phyloP scores from a whole-genome alignment of 106 monocot species.

The Dendrobium nobile region DNA sequence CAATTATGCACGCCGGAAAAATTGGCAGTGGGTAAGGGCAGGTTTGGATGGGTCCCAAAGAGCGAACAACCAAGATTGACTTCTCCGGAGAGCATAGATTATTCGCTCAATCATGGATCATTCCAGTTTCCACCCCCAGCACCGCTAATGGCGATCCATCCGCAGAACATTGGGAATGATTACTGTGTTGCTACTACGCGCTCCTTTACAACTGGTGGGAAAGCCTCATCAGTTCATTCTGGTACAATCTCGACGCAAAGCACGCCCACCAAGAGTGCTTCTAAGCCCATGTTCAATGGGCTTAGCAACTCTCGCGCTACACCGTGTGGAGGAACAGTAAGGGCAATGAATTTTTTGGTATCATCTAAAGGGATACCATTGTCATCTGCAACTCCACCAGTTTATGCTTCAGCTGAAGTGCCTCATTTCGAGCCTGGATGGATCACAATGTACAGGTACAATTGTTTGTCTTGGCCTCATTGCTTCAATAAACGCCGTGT shows the following conservation, averaged over 20 bases:
- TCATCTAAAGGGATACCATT: constrained; percentile 33
- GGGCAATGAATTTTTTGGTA: constrained; percentile 22
- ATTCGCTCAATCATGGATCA: constrained; percentile 8
- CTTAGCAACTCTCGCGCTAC: constrained; percentile 37
- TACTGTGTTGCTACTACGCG: constrained; percentile 52
- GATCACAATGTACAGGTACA: constrained; percentile 94
- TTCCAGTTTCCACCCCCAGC: constrained; percentile 24
- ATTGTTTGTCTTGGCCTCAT: neutral
- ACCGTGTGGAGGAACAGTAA: constrained; percentile 9
- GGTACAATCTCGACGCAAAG: constrained; percentile 69
- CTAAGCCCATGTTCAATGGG: constrained; percentile 33
- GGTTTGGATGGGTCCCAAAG: constrained; percentile 64
- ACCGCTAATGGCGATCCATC: constrained; percentile 13
- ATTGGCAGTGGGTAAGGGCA: constrained; percentile 17
- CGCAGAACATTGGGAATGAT: constrained; percentile 9
- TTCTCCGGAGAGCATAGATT: constrained; percentile 7
- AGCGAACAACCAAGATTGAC: constrained; percentile 18
- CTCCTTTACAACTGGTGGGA: constrained; percentile 26
- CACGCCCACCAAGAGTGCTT: constrained; percentile 78
- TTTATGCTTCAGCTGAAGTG: constrained; percentile 47
- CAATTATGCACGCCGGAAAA: constrained; percentile 76
- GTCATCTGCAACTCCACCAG: constrained; percentile 9
- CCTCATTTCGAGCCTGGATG: constrained; percentile 86
- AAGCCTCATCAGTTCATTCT: constrained; percentile 53
- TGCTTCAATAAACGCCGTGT: neutral